Evolutionary conservation across 805 yeast species (phyloP), one percentile per base, ranked within the genome.

Genomic region (Teunomyces tritomae): DNA sequence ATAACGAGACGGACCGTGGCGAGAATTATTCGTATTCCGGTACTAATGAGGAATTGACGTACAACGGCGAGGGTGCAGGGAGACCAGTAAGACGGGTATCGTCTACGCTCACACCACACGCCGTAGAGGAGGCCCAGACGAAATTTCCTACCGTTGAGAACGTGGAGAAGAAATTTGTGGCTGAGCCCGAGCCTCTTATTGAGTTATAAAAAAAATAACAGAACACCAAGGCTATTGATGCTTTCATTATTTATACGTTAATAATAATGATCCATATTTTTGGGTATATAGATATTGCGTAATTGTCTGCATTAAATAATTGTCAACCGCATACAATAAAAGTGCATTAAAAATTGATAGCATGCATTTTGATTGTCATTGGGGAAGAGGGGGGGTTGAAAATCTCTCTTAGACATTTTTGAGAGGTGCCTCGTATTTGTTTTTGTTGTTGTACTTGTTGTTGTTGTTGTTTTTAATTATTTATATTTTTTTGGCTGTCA

Each of bases 141-240:
- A 37, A 46, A 14, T 52, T 56, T 27, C 59, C 58, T 11, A 39
- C 56, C 34, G 40, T 62, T 13, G 60, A 55, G n/a, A 28, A 26
- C n/a, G 45, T 46, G 17, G 51, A 52, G n/a, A 39, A 35, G 29
- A 56, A 51, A 48, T 54, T 9, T 45, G 48, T 45, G 36, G 49
- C 61, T 10, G 76, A 70, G 51, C 75, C 75, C 6, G 74, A 68
- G 49, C 72, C 74, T 13, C 64, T 73, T 46, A 73, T 73, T 47
- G 77, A 73, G 50, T 53, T 73, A 36, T 71, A 57, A 28, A 20
- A 20, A 57, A 28, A 20, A 20, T 3, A 6, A 20, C 24, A 3
- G 24, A 20, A 20, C 24, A 20, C 24, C n/a, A n/a, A n/a, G 6
- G 24, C 6, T 20, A 20, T 20, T 20, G 24, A 20, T 20, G 24